A percentile compares a stretch with the other conserved stretches of the same genome.
These are phyloP conservation scores for Saccharomycopsis synnaedendra DNA, from an alignment of 805 yeast species.

Conservation along the genomic window DNA sequence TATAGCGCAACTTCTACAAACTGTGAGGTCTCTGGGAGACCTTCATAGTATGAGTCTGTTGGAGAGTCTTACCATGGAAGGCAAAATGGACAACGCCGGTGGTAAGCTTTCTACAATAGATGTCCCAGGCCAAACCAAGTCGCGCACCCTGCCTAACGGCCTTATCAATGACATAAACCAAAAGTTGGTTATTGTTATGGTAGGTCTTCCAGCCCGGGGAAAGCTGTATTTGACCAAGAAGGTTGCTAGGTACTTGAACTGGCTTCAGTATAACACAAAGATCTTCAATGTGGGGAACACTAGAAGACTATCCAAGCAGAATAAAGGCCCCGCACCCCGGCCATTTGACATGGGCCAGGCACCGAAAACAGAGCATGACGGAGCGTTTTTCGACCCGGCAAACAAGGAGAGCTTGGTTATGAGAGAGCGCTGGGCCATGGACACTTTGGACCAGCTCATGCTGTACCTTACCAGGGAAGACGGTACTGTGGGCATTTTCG, in stretches of 20 bases:
- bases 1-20: background rate
- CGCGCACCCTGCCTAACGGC: slow-evolving; percentile 70
- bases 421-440: slow-evolving; percentile 36
- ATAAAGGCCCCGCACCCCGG: slow-evolving; percentile 23
- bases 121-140: slow-evolving; percentile 83
- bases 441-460: slow-evolving; percentile 30
- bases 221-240: slow-evolving; percentile 61
- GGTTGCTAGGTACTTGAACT: slow-evolving; percentile 46
- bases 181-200: slow-evolving; percentile 56
- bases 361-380: slow-evolving; percentile 22
- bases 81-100: slow-evolving; percentile 11
- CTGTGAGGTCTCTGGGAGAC: background rate
- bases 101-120: slow-evolving; percentile 42
- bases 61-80: slow-evolving; percentile 11
- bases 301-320: slow-evolving; percentile 39
- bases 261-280: slow-evolving; percentile 54
- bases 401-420: slow-evolving; percentile 25
- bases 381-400: slow-evolving; percentile 30
- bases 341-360: slow-evolving; percentile 17
- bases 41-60: slow-evolving; percentile 7
- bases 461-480: slow-evolving; percentile 22
- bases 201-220: slow-evolving; percentile 66
- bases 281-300: slow-evolving; percentile 65
- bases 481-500: slow-evolving; percentile 38
- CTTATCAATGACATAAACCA: slow-evolving; percentile 26